A percentile compares a stretch with the other conserved stretches of the same genome.
Evolutionary conservation across 345 rosid genomes (phyloP).

Genomic region (Geranium rotundifolium): DNA sequence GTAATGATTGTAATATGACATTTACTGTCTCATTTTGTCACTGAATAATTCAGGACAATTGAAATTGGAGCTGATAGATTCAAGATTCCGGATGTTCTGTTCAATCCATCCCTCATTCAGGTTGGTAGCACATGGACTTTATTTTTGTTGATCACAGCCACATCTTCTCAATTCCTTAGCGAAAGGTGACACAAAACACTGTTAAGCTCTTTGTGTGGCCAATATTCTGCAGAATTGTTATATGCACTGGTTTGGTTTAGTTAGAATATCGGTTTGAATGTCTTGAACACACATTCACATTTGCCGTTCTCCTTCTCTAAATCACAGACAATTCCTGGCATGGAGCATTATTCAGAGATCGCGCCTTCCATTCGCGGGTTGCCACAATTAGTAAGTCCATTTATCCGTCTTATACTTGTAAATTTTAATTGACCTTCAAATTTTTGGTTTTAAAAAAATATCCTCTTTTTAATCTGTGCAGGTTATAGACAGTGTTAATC

Average conservation of each 20-base stretch:
- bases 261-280: background rate
- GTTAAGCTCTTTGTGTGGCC: too few species aligned
- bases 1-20: background rate
- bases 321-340: slow-evolving; percentile 78
- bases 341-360: slow-evolving; percentile 60
- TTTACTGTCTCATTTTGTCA: slow-evolving; percentile 2
- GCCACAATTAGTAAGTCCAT: slow-evolving; percentile 73
- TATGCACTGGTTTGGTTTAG: background rate
- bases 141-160: background rate
- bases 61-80: slow-evolving; percentile 98
- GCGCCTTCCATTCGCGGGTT: slow-evolving; percentile 58
- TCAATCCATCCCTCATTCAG: slow-evolving; percentile 81
- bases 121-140: slow-evolving; percentile 22
- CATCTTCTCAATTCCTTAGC: too few species aligned
- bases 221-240: background rate
- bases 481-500: slow-evolving; percentile 92
- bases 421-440: background rate
- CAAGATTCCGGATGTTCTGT: slow-evolving; percentile 90
- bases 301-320: slow-evolving; percentile 6
- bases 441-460: background rate
- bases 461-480: slow-evolving; percentile 23
- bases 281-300: background rate
- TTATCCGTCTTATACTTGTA: slow-evolving; percentile 1
- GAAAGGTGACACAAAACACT: too few species aligned
- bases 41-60: slow-evolving; percentile 54